Conservation (phyloP, 495 filamentous ascomycete genomes). For the Cercophora scortea region DNA sequence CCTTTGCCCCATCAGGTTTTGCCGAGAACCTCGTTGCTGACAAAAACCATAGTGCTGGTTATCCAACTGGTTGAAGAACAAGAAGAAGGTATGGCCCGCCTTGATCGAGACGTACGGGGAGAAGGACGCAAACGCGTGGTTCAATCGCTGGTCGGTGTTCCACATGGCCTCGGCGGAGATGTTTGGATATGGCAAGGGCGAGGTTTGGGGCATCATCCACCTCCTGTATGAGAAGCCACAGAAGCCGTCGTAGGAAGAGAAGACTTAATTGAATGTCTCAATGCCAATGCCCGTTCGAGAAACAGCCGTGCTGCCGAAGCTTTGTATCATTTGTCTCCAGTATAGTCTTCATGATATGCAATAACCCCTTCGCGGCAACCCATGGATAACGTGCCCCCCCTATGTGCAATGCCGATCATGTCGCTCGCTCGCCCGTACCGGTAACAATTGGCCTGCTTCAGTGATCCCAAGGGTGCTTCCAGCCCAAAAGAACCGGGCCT, state of each 20-base stretch:
- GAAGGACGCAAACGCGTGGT: constrained; percentile 48
- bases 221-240: constrained; percentile 50
- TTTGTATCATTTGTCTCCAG: no score
- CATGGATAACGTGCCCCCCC: no score
- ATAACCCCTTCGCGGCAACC: no score
- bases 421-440: no score
- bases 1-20: background rate
- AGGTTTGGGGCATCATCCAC: constrained; percentile 57
- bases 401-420: no score
- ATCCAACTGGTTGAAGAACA: constrained; percentile 36
- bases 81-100: constrained; percentile 49
- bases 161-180: constrained; percentile 62
- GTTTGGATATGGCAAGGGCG: constrained; percentile 52
- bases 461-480: constrained; percentile 99
- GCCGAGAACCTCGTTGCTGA: background rate
- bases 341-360: no score
- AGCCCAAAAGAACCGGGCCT: constrained; percentile 74
- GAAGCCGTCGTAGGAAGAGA: background rate
- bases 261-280: no score
- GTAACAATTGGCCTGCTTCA: constrained; percentile 27
- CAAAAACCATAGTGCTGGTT: constrained; percentile 6
- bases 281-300: no score
- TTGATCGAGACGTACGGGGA: constrained; percentile 53
- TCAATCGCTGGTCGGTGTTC: constrained; percentile 60
- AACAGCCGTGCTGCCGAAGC: no score